These are phyloP conservation scores for Chlorella sp. DNA, from an alignment of 139 green algal species.

Conservation along the genomic window DNA sequence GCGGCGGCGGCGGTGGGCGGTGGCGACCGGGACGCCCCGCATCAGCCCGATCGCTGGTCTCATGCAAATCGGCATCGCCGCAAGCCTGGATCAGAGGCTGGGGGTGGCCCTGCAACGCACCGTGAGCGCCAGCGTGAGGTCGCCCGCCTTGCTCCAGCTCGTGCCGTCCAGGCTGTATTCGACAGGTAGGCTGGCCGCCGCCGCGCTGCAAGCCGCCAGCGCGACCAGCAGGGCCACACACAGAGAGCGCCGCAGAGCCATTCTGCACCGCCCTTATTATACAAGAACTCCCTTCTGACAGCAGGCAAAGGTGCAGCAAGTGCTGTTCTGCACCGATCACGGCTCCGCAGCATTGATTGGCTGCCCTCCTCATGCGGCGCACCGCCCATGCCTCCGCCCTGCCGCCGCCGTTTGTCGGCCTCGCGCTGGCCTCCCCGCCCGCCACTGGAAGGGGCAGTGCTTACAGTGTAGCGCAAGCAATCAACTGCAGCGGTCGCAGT, in stretches of 20 bases:
- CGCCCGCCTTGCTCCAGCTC: neutral
- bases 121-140: neutral
- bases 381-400: neutral
- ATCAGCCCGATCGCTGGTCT: no score
- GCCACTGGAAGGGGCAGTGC: no score
- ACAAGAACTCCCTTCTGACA: neutral
- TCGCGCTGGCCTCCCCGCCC: no score
- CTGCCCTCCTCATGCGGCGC: neutral
- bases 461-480: no score
- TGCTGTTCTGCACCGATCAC: no score
- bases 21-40: no score
- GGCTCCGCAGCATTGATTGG: no score
- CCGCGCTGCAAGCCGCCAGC: neutral
- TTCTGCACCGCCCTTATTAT: neutral
- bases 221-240: neutral
- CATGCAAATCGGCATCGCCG: no score
- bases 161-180: conserved; percentile 19
- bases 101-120: neutral
- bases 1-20: no score
- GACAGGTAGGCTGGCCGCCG: neutral
- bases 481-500: no score
- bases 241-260: neutral
- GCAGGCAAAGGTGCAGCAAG: neutral
- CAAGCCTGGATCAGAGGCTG: neutral
- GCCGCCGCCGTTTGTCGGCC: conserved; percentile 21